These are phyloP conservation scores for Cadophora luteo-olivacea DNA, from an alignment of 2,329 filamentous ascomycete species.

Conservation along the genomic window DNA sequence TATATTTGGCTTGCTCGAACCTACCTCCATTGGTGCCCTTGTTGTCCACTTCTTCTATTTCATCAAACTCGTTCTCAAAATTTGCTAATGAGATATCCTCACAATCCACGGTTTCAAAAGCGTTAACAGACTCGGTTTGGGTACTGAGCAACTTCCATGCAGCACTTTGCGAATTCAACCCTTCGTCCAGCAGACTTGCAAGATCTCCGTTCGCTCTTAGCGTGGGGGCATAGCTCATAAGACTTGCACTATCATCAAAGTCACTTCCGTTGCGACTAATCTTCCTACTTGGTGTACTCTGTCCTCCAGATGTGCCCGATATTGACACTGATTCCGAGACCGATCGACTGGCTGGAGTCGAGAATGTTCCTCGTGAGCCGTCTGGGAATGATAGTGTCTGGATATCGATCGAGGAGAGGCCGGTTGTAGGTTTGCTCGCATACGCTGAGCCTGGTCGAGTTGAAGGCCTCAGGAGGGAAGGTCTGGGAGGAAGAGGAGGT, in stretches of 20 bases:
- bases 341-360: conserved; percentile 47
- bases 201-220: conserved; percentile 68
- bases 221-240: conserved; percentile 56
- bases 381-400: conserved; percentile 78
- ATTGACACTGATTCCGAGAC: conserved; percentile 41
- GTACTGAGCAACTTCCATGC: conserved; percentile 72
- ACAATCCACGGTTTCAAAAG: conserved; percentile 62
- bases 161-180: conserved; percentile 68
- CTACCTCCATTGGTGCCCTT: conserved; percentile 63
- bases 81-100: conserved; percentile 63
- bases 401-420: conserved; percentile 81
- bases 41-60: conserved; percentile 65
- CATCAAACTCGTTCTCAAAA: conserved; percentile 81
- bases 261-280: conserved; percentile 52
- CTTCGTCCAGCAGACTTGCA: conserved; percentile 81
- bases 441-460: conserved; percentile 46
- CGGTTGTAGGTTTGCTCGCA: conserved; percentile 77
- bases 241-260: conserved; percentile 55
- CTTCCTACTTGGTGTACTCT: conserved; percentile 40
- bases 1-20: conserved; percentile 20
- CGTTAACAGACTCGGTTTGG: conserved; percentile 64
- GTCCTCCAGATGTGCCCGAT: conserved; percentile 36
- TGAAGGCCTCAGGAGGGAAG: conserved; percentile 43
- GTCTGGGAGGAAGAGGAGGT: conserved; percentile 54
- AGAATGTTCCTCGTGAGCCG: conserved; percentile 69